Evolutionary conservation across 202 grass and related monocot genomes (phyloP).

Genomic region (Panicum hallii): DNA sequence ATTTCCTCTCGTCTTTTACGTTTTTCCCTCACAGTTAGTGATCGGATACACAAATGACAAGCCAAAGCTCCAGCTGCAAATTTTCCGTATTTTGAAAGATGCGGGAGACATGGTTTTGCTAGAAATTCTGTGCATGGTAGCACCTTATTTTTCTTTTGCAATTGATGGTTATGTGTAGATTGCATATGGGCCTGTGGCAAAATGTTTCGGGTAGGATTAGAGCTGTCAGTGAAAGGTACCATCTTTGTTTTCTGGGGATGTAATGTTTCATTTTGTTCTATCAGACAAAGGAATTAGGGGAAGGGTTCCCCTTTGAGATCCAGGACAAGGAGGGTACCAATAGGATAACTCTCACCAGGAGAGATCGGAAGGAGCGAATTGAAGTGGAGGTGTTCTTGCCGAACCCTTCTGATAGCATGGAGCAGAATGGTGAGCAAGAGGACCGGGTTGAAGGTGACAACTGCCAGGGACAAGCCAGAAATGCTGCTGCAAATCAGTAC

Average conservation of each 20-base stretch:
- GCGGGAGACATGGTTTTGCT: neutral
- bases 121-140: neutral
- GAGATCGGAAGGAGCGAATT: constrained; percentile 19
- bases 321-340: constrained; percentile 48
- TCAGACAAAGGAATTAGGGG: constrained; percentile 47
- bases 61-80: neutral
- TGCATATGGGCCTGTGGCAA: neutral
- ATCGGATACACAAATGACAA: neutral
- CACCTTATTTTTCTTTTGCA: neutral
- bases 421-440: constrained; percentile 18
- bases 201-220: neutral
- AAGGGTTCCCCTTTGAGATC: constrained; percentile 55
- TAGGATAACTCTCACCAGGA: constrained; percentile 45
- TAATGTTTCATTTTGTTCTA: constrained; percentile 8
- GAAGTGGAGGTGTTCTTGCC: constrained; percentile 55
- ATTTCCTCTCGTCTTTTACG: neutral
- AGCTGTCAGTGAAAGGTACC: neutral
- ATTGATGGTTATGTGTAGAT: too few species aligned
- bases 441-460: constrained; percentile 12
- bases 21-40: neutral
- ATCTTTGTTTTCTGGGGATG: neutral
- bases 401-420: neutral
- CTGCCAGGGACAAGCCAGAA: neutral
- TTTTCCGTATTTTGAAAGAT: neutral
- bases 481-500: constrained; percentile 6